These are phyloP conservation scores for Fusarium lyarnte DNA, from an alignment of 2,329 filamentous ascomycete genomes.

Conservation along the genomic window DNA sequence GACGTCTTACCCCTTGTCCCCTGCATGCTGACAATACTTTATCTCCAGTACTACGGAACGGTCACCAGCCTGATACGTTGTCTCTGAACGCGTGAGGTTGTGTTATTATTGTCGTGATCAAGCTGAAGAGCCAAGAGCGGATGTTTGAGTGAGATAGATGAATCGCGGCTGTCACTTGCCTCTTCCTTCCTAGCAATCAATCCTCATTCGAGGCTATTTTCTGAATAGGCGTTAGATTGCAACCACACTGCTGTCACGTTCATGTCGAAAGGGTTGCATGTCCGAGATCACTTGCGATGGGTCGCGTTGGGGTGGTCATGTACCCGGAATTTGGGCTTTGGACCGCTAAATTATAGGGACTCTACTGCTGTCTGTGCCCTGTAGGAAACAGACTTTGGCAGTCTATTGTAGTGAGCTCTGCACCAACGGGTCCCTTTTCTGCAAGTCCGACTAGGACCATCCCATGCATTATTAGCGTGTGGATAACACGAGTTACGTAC, in stretches of 20 bases:
- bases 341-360: slow-evolving; percentile 10
- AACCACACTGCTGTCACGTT: slow-evolving; percentile 29
- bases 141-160: not conserved
- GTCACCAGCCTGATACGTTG: slow-evolving; percentile 24
- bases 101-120: slow-evolving; percentile 13
- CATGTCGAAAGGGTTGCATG: slow-evolving; percentile 28
- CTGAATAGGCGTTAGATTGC: slow-evolving; percentile 12
- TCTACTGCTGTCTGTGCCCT: not conserved
- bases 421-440: not conserved
- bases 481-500: slow-evolving; percentile 33
- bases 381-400: not conserved
- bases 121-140: slow-evolving; percentile 1
- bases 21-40: slow-evolving; percentile 35
- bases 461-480: slow-evolving; percentile 23
- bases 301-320: not conserved
- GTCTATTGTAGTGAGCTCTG: not conserved
- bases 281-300: slow-evolving; percentile 6
- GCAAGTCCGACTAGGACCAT: slow-evolving; percentile 16
- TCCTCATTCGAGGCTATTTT: slow-evolving; percentile 16
- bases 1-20: slow-evolving; percentile 36
- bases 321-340: not conserved
- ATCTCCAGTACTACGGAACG: slow-evolving; percentile 24
- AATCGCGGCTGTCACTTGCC: not conserved
- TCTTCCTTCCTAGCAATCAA: slow-evolving; percentile 4
- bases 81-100: slow-evolving; percentile 3